Base-by-base conservation (phyloP, 768 basidiomycete species). In the Pisolithus marmoratus region DNA sequence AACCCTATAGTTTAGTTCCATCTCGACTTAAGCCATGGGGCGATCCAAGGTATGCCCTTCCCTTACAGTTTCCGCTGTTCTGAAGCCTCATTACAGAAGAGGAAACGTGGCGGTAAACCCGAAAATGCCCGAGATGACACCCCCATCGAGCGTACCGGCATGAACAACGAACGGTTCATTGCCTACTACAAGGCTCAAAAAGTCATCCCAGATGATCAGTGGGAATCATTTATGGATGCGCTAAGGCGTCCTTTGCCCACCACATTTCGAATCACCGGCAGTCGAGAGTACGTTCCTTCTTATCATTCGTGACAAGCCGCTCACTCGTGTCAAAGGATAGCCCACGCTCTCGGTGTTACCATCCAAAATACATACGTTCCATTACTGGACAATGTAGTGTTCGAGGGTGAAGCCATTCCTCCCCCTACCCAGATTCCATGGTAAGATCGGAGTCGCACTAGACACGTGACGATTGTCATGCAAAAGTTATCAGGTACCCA, bases 231-330 rank as follows among this genome's bases (percentile, higher is more conserved):
- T 53, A 68, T 93, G 57, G 75, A 80, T 5, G 66, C 79, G 1
- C 65, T 95, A 51, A 77, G 80, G 40, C 73, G 73, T 24, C 88
- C 90, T 36, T 72, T 98, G 38, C 96, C 96, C 4, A 95, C 92
- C 1, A 96, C 94, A 0, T 99, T 99, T 68, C 79, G 96, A 38
- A 84, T 99, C 17, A 85, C 93, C 0, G 91, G 93, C 0, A 91
- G 85, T 57, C 77, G 92, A 65, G 80, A 87, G 94, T 94, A 65
- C 52, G 75, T 58, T n/a, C 38, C 36, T 49, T 38, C 2, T 49
- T 11, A 9, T 19, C 17, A 41, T 31, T 19, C 37, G 5, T 0
- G 19, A 20, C 27, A 19, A 15, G 6, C 37, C 54, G 8, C 54
- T 57, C n/a, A 56, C n/a, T 38, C 52, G 15, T 56, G 60, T 52